Conservation (phyloP, 140 eudicot species). For the Cichorium intybus region DNA sequence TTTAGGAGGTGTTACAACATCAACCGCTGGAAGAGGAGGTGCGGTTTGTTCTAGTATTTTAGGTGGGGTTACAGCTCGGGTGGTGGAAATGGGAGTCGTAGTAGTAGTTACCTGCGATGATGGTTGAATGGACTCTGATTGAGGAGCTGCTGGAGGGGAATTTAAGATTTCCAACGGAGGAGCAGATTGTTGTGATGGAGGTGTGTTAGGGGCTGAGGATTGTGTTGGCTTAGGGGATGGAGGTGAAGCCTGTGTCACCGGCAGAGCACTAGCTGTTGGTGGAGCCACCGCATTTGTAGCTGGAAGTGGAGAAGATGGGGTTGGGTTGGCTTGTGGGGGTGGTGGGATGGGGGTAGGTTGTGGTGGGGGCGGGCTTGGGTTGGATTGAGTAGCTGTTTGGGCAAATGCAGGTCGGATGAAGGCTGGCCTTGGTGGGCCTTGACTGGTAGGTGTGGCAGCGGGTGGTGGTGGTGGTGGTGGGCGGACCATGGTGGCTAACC, state of each 20-base stretch:
- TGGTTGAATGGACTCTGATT: constrained; percentile 12
- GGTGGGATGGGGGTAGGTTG: constrained; percentile 28
- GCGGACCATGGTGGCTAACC: constrained; percentile 46
- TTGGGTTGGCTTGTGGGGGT: constrained; percentile 13
- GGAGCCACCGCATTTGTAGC: constrained; percentile 15
- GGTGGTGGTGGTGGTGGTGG: constrained; percentile 38
- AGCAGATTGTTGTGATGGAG: constrained; percentile 14
- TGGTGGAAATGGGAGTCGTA: not conserved
- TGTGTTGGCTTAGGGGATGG: constrained; percentile 28
- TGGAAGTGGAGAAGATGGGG: constrained; percentile 15
- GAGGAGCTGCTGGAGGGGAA: constrained; percentile 22
- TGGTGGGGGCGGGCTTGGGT: constrained; percentile 20
- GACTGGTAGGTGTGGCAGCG: constrained; percentile 24
- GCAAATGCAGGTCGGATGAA: constrained; percentile 50
- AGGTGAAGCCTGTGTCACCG: too few species aligned
- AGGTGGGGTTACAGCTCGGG: constrained; percentile 13
- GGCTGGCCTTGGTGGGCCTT: constrained; percentile 30
- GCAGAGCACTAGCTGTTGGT: constrained; percentile 1
- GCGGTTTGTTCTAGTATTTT: too few species aligned
- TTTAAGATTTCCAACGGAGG: not conserved
- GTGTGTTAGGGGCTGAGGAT: constrained; percentile 25
- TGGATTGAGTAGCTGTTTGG: constrained; percentile 14
- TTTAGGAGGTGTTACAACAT: too few species aligned
- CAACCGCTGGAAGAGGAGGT: too few species aligned
- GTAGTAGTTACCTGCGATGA: constrained; percentile 4